Base-by-base conservation (phyloP, 257 asterid genomes). In the Eucommia ulmoides region DNA sequence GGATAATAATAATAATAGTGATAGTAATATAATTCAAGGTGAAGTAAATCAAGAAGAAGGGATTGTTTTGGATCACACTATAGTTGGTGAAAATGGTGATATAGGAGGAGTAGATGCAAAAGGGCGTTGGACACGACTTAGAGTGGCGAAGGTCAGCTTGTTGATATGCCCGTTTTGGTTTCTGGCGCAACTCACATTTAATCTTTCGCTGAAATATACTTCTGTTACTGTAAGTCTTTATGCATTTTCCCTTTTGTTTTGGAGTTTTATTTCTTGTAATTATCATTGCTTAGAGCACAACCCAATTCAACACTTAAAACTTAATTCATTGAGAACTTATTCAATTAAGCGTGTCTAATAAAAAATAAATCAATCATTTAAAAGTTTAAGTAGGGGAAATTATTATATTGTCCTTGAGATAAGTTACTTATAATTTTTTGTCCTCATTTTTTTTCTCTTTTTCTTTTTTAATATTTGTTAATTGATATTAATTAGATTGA, bases 151-250 rank as follows among this genome's bases (percentile, higher is more conserved):
- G 81, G 88, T 86, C 38, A 83, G 96, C 83, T 65, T 91, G 38
- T 68, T 86, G 68, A 73, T 91, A 60, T 78, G 93, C 65, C 98
- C 98, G 8, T 62, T 91, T 66, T 91, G 94, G 94, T 91, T 83
- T 59, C 53, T 86, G 47, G 98, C 98, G 1, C 98, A 91, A 58
- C 95, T 91, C 66, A 68, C 95, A 5, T 91, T 91, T 64, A 91
- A 91, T 61, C 77, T 86, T 2, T 91, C 98, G 7, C 92, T 91
- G 60, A 91, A 91, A 79, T 91, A 80, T 70, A 91, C 98, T 8
- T 73, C 96, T 16, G 96, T 91, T 24, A 91, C 98, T 3, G 98
- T 89, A 66, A 85, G 81, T 49, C 35, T 16, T 14, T 59, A n/a
- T 16, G 4, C 15, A 9, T 15, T 0, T 33, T 45, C 23, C 5